These are phyloP conservation scores for Protoeuglena noctilucae DNA, from an alignment of 139 green algal genomes.

Conservation along the genomic window DNA sequence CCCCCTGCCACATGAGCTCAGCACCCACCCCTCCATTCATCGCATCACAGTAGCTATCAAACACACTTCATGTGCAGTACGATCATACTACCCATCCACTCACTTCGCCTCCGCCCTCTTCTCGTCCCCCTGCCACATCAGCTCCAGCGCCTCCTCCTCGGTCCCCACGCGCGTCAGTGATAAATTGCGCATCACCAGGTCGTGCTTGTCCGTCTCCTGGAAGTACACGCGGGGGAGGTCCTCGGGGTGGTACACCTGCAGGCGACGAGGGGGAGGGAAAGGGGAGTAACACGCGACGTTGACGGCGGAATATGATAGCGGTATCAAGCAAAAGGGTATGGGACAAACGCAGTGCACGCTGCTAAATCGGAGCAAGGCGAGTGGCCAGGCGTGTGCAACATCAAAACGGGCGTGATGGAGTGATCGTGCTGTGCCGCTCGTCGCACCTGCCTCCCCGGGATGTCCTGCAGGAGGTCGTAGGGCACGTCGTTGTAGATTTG, in stretches of 20 bases:
- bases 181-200: conserved; percentile 28
- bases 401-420: no score
- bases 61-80: background rate
- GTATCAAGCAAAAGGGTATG: no score
- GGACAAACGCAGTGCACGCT: no score
- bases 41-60: background rate
- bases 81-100: background rate
- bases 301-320: no score
- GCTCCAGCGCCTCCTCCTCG: conserved; percentile 80
- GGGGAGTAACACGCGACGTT: no score
- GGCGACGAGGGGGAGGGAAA: no score
- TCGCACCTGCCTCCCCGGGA: conserved; percentile 38
- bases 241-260: no score
- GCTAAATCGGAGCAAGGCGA: no score
- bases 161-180: conserved; percentile 39
- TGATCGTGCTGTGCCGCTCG: no score
- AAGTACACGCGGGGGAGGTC: conserved; percentile 42
- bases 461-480: conserved; percentile 71
- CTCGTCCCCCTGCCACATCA: conserved; percentile 26
- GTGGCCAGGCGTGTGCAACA: no score
- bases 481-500: conserved; percentile 77
- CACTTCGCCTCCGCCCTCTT: background rate
- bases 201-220: conserved; percentile 21
- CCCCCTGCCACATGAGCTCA: conserved; percentile 48
- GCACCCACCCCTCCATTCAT: conserved; percentile 51